Evolutionary conservation across 768 basidiomycete species (phyloP).

Genomic region (Xerocomellus amylosporus): DNA sequence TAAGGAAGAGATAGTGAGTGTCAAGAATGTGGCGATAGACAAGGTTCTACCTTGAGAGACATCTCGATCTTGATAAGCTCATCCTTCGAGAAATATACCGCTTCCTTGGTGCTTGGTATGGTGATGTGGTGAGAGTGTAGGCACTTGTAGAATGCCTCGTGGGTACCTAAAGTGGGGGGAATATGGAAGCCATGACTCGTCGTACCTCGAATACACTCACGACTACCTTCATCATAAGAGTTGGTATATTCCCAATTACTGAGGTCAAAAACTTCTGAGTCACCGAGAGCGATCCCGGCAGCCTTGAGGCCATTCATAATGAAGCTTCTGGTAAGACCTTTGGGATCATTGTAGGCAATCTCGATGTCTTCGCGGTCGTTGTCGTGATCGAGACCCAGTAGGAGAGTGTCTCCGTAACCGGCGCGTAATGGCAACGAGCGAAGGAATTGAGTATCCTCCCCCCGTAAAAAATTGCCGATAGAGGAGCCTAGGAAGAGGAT

Average conservation of each 20-base stretch:
- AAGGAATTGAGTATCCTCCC: slow-evolving; percentile 70
- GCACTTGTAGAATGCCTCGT: slow-evolving; percentile 83
- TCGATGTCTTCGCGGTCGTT: slow-evolving; percentile 71
- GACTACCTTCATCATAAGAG: slow-evolving; percentile 52
- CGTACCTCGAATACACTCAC: slow-evolving; percentile 32
- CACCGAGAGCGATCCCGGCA: slow-evolving; percentile 66
- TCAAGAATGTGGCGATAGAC: neutral
- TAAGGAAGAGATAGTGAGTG: slow-evolving; percentile 29
- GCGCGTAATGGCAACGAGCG: slow-evolving; percentile 73
- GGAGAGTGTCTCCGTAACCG: slow-evolving; percentile 73
- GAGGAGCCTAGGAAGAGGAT: slow-evolving; percentile 91
- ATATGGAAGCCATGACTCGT: neutral
- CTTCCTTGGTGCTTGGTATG: slow-evolving; percentile 44
- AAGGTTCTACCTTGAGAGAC: slow-evolving; percentile 72
- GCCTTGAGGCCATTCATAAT: slow-evolving; percentile 82
- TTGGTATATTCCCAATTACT: slow-evolving; percentile 74
- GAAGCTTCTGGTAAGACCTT: slow-evolving; percentile 69
- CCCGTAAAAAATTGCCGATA: slow-evolving; percentile 82
- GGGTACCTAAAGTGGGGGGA: slow-evolving; percentile 52
- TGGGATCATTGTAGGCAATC: slow-evolving; percentile 79
- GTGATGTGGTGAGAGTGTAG: slow-evolving; percentile 54
- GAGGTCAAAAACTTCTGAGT: slow-evolving; percentile 60
- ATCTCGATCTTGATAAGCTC: slow-evolving; percentile 86
- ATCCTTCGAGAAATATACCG: slow-evolving; percentile 56
- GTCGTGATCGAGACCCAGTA: slow-evolving; percentile 90